A percentile compares a stretch with the other conserved stretches of the same genome.
Evolutionary conservation across 1,139 yeast species (phyloP).

Genomic region (Nakaseomyces kungkrabaensis): DNA sequence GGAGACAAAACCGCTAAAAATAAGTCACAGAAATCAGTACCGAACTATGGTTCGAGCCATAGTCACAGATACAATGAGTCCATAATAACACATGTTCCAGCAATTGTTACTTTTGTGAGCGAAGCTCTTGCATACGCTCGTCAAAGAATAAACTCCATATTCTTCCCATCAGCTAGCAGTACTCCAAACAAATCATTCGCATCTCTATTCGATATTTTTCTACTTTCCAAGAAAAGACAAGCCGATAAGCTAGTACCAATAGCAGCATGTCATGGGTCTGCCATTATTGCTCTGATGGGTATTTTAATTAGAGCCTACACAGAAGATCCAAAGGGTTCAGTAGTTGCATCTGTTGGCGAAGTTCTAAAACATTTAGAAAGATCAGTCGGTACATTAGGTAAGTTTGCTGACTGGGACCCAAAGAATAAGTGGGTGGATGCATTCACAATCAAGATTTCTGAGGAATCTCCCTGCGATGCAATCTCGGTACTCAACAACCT

Average conservation of each 20-base stretch:
- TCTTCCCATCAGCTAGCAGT: constrained; percentile 18
- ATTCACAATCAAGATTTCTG: background rate
- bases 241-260: constrained; percentile 51
- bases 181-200: constrained; percentile 5
- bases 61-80: constrained; percentile 18
- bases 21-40: background rate
- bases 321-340: constrained; percentile 50
- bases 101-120: constrained; percentile 12
- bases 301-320: constrained; percentile 46
- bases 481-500: constrained; percentile 52
- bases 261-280: constrained; percentile 58
- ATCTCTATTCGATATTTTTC: constrained; percentile 24
- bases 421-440: constrained; percentile 1
- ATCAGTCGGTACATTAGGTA: constrained; percentile 46
- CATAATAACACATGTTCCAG: constrained; percentile 23
- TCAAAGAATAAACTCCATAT: constrained; percentile 12
- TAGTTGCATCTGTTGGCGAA: constrained; percentile 47
- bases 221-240: constrained; percentile 28
- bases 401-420: constrained; percentile 32
- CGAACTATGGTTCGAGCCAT: constrained; percentile 4
- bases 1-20: background rate
- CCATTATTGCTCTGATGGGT: constrained; percentile 45
- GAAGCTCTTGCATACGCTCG: constrained; percentile 10
- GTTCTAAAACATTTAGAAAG: constrained; percentile 49
- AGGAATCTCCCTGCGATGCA: constrained; percentile 27